Evolutionary conservation across 768 basidiomycete species (phyloP).

Genomic region (Chlorophyllum brunneum): DNA sequence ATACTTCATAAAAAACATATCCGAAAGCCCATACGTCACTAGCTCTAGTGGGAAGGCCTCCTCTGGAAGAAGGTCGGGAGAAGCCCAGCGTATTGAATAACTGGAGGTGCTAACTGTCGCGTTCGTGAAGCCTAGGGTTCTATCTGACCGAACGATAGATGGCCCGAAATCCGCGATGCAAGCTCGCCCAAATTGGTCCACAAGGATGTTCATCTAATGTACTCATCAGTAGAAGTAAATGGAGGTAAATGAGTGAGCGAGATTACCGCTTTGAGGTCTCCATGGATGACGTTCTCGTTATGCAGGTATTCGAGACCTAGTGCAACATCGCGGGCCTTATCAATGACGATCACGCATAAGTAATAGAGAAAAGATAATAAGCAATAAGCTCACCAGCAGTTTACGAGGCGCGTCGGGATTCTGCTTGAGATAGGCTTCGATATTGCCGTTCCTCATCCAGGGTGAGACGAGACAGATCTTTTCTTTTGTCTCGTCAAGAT

Average conservation of each 20-base stretch:
- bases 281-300: constrained; percentile 12
- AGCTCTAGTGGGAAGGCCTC: not conserved
- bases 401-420: not conserved
- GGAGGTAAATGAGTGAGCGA: no score
- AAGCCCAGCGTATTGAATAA: constrained; percentile 15
- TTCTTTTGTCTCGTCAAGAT: not conserved
- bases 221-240: not conserved
- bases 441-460: constrained; percentile 15
- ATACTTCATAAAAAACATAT: constrained; percentile 14
- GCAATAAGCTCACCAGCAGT: not conserved
- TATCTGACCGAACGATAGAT: constrained; percentile 3
- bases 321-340: constrained; percentile 12
- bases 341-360: constrained; percentile 26
- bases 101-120: not conserved
- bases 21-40: constrained; percentile 17
- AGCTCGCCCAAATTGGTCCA: not conserved
- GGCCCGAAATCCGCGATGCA: no score
- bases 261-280: constrained; percentile 16
- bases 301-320: constrained; percentile 14
- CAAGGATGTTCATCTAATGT: constrained; percentile 13
- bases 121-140: not conserved
- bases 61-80: constrained; percentile 26
- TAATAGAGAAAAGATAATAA: not conserved
- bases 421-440: constrained; percentile 2
- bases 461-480: constrained; percentile 11